phyloP scores from a whole-genome alignment of 2,329 filamentous ascomycete genomes.

The Purpureocillium lavendulum region DNA sequence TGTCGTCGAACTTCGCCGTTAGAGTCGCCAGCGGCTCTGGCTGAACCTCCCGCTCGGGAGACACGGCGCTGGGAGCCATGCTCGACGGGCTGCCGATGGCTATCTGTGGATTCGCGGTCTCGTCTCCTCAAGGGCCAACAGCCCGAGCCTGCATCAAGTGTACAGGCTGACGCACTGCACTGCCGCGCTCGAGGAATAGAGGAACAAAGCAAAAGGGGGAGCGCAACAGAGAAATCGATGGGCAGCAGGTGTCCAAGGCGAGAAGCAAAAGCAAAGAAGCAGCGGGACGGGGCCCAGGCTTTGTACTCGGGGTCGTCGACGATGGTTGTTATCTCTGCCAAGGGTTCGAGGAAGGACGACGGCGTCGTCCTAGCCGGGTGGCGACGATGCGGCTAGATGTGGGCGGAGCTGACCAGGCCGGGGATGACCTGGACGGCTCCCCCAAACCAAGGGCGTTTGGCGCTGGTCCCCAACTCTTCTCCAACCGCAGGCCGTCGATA shows the following conservation, averaged over 20 bases:
- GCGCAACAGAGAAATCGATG: background rate
- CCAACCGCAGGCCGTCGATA: background rate
- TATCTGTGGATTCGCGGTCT: background rate
- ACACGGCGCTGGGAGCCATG: constrained; percentile 51
- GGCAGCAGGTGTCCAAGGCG: background rate
- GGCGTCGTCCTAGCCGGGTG: constrained; percentile 4
- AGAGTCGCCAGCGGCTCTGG: constrained; percentile 34
- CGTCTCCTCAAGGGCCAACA: background rate
- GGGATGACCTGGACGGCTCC: no score
- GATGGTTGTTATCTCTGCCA: background rate
- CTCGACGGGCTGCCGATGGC: background rate
- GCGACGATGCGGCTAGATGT: constrained; percentile 1
- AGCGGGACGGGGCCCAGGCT: background rate
- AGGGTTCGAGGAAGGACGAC: background rate
- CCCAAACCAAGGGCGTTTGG: no score
- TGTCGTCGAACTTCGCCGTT: constrained; percentile 76
- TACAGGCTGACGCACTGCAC: no score
- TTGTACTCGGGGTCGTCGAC: background rate
- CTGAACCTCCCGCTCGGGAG: constrained; percentile 33
- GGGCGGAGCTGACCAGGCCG: background rate
- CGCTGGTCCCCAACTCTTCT: background rate
- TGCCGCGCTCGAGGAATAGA: no score
- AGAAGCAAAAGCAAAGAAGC: constrained; percentile 1
- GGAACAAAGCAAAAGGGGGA: no score
- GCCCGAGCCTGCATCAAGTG: no score